Percentiles rank a stretch among this genome's conserved stretches.
phyloP scores from a whole-genome alignment of 1,139 yeast genomes.

The Geotrichum bryndzae region DNA sequence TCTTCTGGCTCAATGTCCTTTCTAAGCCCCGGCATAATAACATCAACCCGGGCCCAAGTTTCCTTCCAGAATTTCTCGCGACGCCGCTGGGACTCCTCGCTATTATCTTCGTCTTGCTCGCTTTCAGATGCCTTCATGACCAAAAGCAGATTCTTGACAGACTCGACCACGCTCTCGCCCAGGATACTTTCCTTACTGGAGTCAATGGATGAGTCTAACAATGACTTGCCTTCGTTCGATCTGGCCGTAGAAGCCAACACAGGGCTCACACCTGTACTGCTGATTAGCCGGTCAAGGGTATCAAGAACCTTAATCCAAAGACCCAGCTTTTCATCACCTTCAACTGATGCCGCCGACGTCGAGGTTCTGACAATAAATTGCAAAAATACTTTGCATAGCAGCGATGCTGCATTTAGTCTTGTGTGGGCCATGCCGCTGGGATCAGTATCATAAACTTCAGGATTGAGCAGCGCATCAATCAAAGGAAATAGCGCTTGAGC shows the following conservation, averaged over 20 bases:
- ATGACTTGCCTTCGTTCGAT: background rate
- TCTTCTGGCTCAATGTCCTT: slow-evolving; percentile 25
- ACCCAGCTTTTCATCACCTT: slow-evolving; percentile 32
- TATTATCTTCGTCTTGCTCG: slow-evolving; percentile 30
- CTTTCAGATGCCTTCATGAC: slow-evolving; percentile 40
- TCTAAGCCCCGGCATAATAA: slow-evolving; percentile 43
- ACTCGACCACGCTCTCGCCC: slow-evolving; percentile 56
- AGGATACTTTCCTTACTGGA: slow-evolving; percentile 22
- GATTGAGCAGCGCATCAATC: slow-evolving; percentile 57
- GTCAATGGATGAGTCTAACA: background rate
- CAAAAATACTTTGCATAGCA: slow-evolving; percentile 67
- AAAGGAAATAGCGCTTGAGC: slow-evolving; percentile 73
- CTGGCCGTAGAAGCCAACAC: background rate
- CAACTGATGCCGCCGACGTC: slow-evolving; percentile 34
- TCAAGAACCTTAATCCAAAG: slow-evolving; percentile 45
- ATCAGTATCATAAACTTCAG: slow-evolving; percentile 63
- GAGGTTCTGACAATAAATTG: slow-evolving; percentile 43
- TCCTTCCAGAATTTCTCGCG: slow-evolving; percentile 36
- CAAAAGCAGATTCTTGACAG: slow-evolving; percentile 52
- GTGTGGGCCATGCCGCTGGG: slow-evolving; percentile 57
- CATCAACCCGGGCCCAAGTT: slow-evolving; percentile 44
- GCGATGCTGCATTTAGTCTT: slow-evolving; percentile 58
- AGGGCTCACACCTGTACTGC: slow-evolving; percentile 25
- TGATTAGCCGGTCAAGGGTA: slow-evolving; percentile 44
- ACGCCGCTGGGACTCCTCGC: slow-evolving; percentile 27